These are phyloP conservation scores for Crucibulum laeve DNA, from an alignment of 768 basidiomycete species.

Conservation along the genomic window DNA sequence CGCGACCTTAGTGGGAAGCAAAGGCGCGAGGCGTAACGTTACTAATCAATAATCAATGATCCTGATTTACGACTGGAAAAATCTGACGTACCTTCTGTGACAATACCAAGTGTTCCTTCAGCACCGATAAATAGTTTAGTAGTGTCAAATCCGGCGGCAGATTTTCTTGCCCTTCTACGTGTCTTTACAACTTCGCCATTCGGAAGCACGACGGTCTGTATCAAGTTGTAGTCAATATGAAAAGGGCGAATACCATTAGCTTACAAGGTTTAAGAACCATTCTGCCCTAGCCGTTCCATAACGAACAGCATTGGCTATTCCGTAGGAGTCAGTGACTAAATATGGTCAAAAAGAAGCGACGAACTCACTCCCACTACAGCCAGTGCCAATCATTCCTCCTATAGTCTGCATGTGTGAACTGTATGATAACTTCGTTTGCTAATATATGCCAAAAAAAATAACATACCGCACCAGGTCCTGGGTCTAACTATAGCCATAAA, in stretches of 20 bases:
- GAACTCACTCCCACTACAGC: slow-evolving; percentile 76
- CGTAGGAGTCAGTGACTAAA: not conserved
- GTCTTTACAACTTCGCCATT: slow-evolving; percentile 87
- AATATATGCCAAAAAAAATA: not conserved
- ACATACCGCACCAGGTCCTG: slow-evolving; percentile 65
- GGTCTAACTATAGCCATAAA: slow-evolving; percentile 48
- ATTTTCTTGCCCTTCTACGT: slow-evolving; percentile 73
- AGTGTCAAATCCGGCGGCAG: slow-evolving; percentile 81
- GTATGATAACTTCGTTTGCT: not conserved
- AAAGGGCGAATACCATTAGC: slow-evolving; percentile 17
- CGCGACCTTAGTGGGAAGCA: slow-evolving; percentile 80
- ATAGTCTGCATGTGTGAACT: slow-evolving; percentile 47
- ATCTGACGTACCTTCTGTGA: slow-evolving; percentile 66
- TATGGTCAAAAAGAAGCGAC: slow-evolving; percentile 1
- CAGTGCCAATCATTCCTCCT: slow-evolving; percentile 86
- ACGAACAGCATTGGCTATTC: slow-evolving; percentile 70
- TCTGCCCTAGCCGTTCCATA: slow-evolving; percentile 88
- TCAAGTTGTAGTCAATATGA: slow-evolving; percentile 5
- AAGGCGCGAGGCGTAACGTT: slow-evolving; percentile 77
- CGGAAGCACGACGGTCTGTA: slow-evolving; percentile 79
- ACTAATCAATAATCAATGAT: slow-evolving; percentile 34
- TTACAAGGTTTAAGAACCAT: slow-evolving; percentile 80
- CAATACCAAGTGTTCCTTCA: slow-evolving; percentile 85
- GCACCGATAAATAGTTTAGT: slow-evolving; percentile 90
- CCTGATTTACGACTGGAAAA: not conserved